These are phyloP conservation scores for Balansia obtecta DNA, from an alignment of 2,329 filamentous ascomycete species.

Conservation along the genomic window DNA sequence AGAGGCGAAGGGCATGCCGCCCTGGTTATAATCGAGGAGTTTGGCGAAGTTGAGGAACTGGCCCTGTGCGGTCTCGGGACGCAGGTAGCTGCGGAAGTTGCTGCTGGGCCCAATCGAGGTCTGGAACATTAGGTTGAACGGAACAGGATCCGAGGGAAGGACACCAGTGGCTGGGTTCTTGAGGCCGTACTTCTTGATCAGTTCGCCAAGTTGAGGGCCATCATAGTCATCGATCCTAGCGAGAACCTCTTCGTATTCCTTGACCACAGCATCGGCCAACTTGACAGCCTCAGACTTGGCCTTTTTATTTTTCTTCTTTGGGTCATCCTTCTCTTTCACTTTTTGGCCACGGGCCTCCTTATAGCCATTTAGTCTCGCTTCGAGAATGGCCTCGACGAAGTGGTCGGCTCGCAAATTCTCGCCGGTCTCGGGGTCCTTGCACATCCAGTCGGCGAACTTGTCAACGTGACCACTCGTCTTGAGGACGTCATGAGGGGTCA, in stretches of 20 bases:
- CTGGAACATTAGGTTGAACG: slow-evolving; percentile 99
- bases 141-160: slow-evolving; percentile 66
- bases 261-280: slow-evolving; percentile 72
- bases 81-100: slow-evolving; percentile 72
- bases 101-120: slow-evolving; percentile 88
- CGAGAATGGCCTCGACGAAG: slow-evolving; percentile 87
- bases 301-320: slow-evolving; percentile 81
- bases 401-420: slow-evolving; percentile 95
- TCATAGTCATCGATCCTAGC: slow-evolving; percentile 94
- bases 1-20: slow-evolving; percentile 91
- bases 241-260: slow-evolving; percentile 84
- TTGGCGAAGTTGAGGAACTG: slow-evolving; percentile 97
- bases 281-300: slow-evolving; percentile 68
- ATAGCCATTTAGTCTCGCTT: slow-evolving; percentile 75
- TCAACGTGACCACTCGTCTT: slow-evolving; percentile 96
- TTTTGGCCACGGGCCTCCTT: slow-evolving; percentile 83
- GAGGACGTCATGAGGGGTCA: slow-evolving; percentile 86
- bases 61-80: slow-evolving; percentile 93
- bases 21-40: slow-evolving; percentile 91
- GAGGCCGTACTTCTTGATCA: slow-evolving; percentile 87
- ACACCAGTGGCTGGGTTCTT: slow-evolving; percentile 73
- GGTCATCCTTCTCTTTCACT: slow-evolving; percentile 60
- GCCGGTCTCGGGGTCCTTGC: slow-evolving; percentile 94
- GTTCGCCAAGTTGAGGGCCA: slow-evolving; percentile 69
- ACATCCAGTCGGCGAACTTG: slow-evolving; percentile 98